Base-by-base conservation (phyloP, 2,329 filamentous ascomycete species). In the Pleoardoris graminearum region DNA sequence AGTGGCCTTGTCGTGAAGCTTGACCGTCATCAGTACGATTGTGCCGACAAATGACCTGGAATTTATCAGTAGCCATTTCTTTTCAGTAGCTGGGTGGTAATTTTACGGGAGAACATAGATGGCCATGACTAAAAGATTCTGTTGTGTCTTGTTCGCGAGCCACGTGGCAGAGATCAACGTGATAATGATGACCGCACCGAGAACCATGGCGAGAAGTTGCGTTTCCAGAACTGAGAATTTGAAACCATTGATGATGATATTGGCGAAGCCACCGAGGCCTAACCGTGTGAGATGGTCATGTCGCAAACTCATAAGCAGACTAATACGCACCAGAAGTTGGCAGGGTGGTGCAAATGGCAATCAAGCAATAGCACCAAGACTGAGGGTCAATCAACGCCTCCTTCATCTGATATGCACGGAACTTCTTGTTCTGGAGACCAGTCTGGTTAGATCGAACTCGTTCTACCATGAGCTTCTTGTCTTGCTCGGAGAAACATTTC, bases 151-250 rank as follows among this genome's bases (percentile, higher is more conserved):
- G 73, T 85, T 87, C 12, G 86, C 85, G 3, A 91, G 65, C 80
- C 81, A 91, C 0, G 84, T 81, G 0, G 86, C 88, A 0, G 76
- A 76, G 22, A 91, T 74, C 1, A 91, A 77, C 3, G 90, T 82
- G 42, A 86, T 76, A 55, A 91, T 89, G 61, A 91, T 90, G 60
- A 88, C 88, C 33, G 82, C 83, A 4, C 88, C 88, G 0, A 90
- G 76, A 0, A 90, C 88, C 86, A 91, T 90, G 33, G 86, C 82
- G 21, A 92, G 75, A 1, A 92, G 76, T 72, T 91, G 88, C 0
- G 88, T 90, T 70, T 91, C 75, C 6, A 90, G 76, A 0, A 77
- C 75, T 0, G 75, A 79, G 63, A 91, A 92, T 0, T 85, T 75
- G 53, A 91, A 85, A 50, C 80, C 69, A n/a, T 66, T 82, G 71